These are phyloP conservation scores for Pestalotiopsis sp. DNA, from an alignment of 2,329 filamentous ascomycete species.

Conservation along the genomic window DNA sequence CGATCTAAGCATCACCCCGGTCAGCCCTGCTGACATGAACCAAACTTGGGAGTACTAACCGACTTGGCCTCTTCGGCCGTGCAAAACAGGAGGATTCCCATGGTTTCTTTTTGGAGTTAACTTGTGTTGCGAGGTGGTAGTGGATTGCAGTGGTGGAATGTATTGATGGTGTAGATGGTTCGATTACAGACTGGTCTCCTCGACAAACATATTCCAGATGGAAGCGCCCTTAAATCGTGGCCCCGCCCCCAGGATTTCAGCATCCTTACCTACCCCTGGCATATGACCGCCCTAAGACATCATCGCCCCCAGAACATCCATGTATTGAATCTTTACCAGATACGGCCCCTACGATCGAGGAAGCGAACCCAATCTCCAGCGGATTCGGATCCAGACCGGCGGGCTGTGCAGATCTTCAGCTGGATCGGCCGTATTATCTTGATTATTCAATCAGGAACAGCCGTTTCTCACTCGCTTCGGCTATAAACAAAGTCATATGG, in stretches of 20 bases:
- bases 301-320: not conserved
- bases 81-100: constrained; percentile 12
- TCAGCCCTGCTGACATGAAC: not conserved
- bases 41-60: constrained; percentile 4
- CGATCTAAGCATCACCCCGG: not conserved
- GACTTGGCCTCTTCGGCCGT: constrained; percentile 10
- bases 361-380: not conserved
- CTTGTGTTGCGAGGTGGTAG: not conserved
- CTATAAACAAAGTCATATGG: not conserved
- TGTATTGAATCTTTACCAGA: not conserved
- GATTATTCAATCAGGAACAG: not conserved
- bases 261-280: not conserved
- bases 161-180: not conserved
- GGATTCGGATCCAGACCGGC: not conserved
- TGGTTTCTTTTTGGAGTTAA: not conserved
- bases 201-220: not conserved
- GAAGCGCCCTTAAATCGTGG: not conserved
- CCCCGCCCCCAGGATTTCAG: not conserved
- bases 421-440: not conserved
- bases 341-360: not conserved
- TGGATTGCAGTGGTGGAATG: not conserved
- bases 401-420: not conserved
- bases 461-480: not conserved
- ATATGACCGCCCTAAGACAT: not conserved
- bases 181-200: not conserved